Evolutionary conservation across 2,329 filamentous ascomycete genomes (phyloP).

Genomic region (Aspergillus sp.): DNA sequence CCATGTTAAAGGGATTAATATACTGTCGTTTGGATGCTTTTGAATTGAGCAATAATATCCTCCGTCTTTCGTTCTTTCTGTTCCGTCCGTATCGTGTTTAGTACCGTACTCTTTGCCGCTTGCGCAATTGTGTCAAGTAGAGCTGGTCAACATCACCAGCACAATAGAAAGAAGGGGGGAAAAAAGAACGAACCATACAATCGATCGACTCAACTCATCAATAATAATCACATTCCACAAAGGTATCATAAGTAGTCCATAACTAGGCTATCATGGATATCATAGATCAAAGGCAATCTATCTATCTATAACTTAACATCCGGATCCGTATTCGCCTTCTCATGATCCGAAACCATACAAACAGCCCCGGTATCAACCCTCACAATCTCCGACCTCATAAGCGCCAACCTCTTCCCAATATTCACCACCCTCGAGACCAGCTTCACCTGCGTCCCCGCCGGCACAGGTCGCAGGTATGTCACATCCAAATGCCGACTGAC

Average conservation of each 20-base stretch:
- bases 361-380: constrained; percentile 54
- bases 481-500: constrained; percentile 66
- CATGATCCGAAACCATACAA: constrained; percentile 62
- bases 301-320: constrained; percentile 19
- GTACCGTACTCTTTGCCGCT: constrained; percentile 8
- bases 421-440: constrained; percentile 60
- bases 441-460: constrained; percentile 51
- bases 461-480: constrained; percentile 65
- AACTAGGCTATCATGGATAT: no score
- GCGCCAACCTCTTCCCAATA: constrained; percentile 55
- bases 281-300: no score
- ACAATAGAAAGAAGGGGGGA: not conserved
- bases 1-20: constrained; percentile 21
- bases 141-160: not conserved
- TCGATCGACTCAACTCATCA: not conserved
- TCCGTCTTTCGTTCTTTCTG: constrained; percentile 19
- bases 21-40: constrained; percentile 28
- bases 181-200: not conserved
- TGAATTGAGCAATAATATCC: constrained; percentile 28
- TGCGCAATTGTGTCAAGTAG: not conserved
- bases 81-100: constrained; percentile 20
- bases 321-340: constrained; percentile 62
- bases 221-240: not conserved
- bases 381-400: constrained; percentile 56
- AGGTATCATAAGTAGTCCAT: not conserved